A percentile compares a stretch with the other conserved stretches of the same genome.
Conservation (phyloP, 139 green algal species). For the Auxenochlorella pyrenoidosa region DNA sequence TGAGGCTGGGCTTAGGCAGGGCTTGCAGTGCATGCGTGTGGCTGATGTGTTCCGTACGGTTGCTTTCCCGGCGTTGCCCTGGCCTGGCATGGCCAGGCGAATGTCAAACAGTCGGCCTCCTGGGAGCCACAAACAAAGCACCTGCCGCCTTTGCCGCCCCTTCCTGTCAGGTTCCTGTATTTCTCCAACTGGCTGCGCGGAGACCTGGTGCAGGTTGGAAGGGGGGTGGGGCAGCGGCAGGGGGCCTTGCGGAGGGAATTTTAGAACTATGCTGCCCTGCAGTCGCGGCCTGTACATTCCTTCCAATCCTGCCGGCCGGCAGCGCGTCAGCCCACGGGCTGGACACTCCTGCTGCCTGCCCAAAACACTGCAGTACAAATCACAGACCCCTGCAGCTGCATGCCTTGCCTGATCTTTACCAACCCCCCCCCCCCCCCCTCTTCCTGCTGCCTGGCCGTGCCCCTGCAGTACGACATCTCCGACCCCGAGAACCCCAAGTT, state of each 20-base stretch:
- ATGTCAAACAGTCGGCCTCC: too few species aligned
- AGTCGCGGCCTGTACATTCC: background rate
- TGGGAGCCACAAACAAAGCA: background rate
- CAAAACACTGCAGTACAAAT: too few species aligned
- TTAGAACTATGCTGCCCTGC: too few species aligned
- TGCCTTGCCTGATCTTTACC: constrained; percentile 58
- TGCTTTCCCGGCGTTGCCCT: too few species aligned
- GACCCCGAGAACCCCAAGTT: constrained; percentile 75
- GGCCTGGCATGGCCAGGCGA: too few species aligned
- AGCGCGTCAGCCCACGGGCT: too few species aligned
- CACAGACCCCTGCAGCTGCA: too few species aligned
- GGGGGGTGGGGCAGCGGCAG: too few species aligned
- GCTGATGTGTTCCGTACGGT: too few species aligned
- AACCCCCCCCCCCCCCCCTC: too few species aligned
- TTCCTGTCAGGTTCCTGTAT: constrained; percentile 67
- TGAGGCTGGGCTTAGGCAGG: background rate
- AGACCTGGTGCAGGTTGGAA: constrained; percentile 69
- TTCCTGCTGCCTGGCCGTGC: too few species aligned
- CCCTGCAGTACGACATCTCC: constrained; percentile 84
- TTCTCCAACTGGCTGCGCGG: constrained; percentile 81
- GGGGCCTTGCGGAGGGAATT: too few species aligned
- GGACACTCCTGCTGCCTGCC: background rate
- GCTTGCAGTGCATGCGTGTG: background rate
- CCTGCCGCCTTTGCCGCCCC: background rate
- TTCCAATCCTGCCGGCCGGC: background rate